These are phyloP conservation scores for Parathielavia hyrcaniae DNA, from an alignment of 495 filamentous ascomycete species.

Conservation along the genomic window DNA sequence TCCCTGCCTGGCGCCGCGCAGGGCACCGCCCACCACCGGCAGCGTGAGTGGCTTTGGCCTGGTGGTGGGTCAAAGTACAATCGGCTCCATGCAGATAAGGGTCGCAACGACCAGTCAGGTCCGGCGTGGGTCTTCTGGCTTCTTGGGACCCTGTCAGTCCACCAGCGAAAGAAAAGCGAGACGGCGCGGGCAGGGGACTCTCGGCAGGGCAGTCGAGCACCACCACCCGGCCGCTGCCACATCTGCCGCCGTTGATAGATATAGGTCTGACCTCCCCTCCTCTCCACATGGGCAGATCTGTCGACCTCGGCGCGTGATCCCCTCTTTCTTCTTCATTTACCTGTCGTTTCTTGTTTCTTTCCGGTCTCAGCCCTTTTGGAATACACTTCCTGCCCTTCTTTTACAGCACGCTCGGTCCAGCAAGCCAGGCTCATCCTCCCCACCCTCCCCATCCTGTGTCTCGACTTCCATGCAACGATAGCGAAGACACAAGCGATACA, in stretches of 20 bases:
- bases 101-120: constrained; percentile 15
- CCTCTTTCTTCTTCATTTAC: constrained; percentile 45
- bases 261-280: constrained; percentile 31
- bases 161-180: constrained; percentile 38
- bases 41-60: neutral
- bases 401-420: constrained; percentile 30
- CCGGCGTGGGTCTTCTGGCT: constrained; percentile 27
- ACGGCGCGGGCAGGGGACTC: constrained; percentile 28
- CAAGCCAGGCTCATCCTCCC: constrained; percentile 10
- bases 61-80: constrained; percentile 20
- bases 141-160: constrained; percentile 41
- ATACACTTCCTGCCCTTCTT: constrained; percentile 44
- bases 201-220: constrained; percentile 16
- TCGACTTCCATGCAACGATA: constrained; percentile 18
- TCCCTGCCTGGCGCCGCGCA: too few relatives aligned
- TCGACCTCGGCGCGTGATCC: constrained; percentile 45
- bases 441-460: constrained; percentile 15
- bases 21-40: too few relatives aligned
- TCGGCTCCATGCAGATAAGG: constrained; percentile 37
- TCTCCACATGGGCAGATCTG: constrained; percentile 45
- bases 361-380: constrained; percentile 41
- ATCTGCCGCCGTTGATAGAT: constrained; percentile 14
- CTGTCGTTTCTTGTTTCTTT: constrained; percentile 47
- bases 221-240: constrained; percentile 31
- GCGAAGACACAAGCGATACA: constrained; percentile 8